Evolutionary conservation across 2,329 filamentous ascomycete genomes (phyloP), one percentile per base, ranked within the genome.

Genomic region (Colletotrichum godetiae): DNA sequence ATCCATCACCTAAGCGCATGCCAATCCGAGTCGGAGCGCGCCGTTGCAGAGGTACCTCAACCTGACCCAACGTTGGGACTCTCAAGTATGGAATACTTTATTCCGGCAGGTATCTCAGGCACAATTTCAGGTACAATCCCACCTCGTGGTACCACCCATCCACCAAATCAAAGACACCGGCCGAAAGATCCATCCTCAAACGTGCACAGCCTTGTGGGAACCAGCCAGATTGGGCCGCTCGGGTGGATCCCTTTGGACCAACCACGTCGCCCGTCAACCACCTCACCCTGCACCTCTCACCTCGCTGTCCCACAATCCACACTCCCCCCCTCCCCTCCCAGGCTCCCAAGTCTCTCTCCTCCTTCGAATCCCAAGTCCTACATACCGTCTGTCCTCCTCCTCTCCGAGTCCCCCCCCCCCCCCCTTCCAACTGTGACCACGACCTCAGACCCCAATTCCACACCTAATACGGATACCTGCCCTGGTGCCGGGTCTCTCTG

Each of bases 141-240:
- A 57, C 60, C 55, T 73, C 24, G 42, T 7, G 42, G 19, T 49
- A 49, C 42, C 42, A n/a, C 42, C 37, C 46, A 60, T 13, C 31
- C 46, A 19, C 55, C 49, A 67, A 29, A 49, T 52, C 56, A 24
- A 56, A 74, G 71, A 59, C 66, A 29, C 56, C 12, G 57, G 60
- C 69, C 61, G 61, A 75, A 61, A 73, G 53, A 62, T 73, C 60
- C 64, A 74, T 75, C 69, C 73, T 75, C 73, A 76, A 76, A 76
- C 75, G 75, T 75, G 75, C 75, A 76, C 75, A 76, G 75, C 73
- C 75, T 76, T 75, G 73, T 75, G 75, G 73, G 66, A 59, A 74
- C 72, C 49, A 70, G n/a, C 52, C 57, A 71, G 66, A 73, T 67
- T 69, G 57, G 70, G 55, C 55, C 33, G 53, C 49, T 33, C 5